phyloP scores from a whole-genome alignment of 305 asterid species.

The Rubia tinctorum region DNA sequence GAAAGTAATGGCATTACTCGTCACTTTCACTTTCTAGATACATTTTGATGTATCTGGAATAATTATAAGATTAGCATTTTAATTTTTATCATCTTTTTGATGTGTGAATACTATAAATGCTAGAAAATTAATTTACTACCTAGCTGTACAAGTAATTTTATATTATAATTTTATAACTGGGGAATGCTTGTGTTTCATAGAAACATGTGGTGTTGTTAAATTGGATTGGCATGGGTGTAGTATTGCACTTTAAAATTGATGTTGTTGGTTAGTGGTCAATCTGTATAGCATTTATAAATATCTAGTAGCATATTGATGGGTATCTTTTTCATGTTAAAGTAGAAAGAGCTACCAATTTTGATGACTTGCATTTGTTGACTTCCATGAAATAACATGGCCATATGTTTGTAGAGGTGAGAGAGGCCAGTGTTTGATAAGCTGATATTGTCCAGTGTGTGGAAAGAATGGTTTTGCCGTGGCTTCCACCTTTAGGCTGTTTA shows the following conservation, averaged over 20 bases:
- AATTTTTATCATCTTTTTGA: too few species aligned
- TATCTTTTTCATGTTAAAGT: background rate
- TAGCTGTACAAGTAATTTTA: too few species aligned
- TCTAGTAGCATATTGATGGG: background rate
- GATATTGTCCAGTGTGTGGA: background rate
- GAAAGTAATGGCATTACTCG: too few species aligned
- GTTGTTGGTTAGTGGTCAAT: background rate
- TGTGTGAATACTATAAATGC: too few species aligned
- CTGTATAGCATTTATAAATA: background rate
- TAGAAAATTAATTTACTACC: too few species aligned
- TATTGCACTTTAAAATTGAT: background rate
- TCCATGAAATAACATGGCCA: background rate
- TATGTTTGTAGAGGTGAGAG: too few species aligned
- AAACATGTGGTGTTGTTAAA: background rate
- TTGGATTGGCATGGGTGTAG: background rate
- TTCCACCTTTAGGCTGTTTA: background rate
- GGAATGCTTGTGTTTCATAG: background rate
- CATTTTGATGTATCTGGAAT: too few species aligned
- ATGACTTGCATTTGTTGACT: background rate
- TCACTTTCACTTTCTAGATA: too few species aligned
- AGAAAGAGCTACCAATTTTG: background rate
- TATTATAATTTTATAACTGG: too few species aligned
- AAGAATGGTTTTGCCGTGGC: background rate
- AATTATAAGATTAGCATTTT: too few species aligned
- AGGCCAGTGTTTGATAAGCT: background rate